Conservation (phyloP, 192 early-diverging fungal species). For the Backusella psychrophila region DNA sequence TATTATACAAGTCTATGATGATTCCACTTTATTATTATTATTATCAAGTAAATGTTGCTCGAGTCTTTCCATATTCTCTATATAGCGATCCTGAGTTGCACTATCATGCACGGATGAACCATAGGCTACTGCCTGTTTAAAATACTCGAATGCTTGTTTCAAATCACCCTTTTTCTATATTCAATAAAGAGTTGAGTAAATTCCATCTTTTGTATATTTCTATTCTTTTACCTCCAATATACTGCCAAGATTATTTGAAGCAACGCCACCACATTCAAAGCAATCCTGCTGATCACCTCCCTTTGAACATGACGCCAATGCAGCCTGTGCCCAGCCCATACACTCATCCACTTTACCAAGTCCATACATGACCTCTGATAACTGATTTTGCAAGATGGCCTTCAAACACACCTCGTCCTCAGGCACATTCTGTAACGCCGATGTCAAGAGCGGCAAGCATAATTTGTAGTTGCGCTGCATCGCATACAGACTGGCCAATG, state of each 20-base stretch:
- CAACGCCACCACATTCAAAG: conserved; percentile 54
- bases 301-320: conserved; percentile 41
- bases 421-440: conserved; percentile 34
- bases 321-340: conserved; percentile 55
- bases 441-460: conserved; percentile 47
- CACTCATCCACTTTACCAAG: conserved; percentile 48
- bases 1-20: not conserved
- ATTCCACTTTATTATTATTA: not conserved
- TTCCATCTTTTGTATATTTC: no score
- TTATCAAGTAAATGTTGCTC: not conserved
- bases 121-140: conserved; percentile 38
- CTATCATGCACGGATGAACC: conserved; percentile 37
- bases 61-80: conserved; percentile 15
- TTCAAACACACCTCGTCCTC: conserved; percentile 42
- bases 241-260: conserved; percentile 46
- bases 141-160: conserved; percentile 37
- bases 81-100: conserved; percentile 23
- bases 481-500: conserved; percentile 52
- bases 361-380: conserved; percentile 49
- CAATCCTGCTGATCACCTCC: conserved; percentile 38
- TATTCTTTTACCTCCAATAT: conserved; percentile 43
- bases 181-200: not conserved
- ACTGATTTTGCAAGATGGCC: conserved; percentile 51
- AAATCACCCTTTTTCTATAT: conserved; percentile 42
- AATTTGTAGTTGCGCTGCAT: conserved; percentile 43